Evolutionary conservation across 140 eudicot species (phyloP), one percentile per base, ranked within the genome.

Genomic region (Senecio squalidus): DNA sequence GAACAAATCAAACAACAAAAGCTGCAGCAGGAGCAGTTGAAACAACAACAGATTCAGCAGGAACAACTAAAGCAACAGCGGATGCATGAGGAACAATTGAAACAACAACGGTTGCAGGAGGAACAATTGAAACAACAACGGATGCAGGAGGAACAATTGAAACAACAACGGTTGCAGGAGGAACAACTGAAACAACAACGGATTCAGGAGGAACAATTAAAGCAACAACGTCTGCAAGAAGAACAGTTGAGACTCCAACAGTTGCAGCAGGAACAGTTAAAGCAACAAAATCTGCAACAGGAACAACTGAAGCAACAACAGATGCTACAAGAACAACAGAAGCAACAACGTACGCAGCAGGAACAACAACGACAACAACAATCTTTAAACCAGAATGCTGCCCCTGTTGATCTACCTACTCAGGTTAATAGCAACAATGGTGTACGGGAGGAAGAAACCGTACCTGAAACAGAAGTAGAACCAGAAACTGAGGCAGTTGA

Each of bases 321-420:
- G 10, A 9, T 36, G 43, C n/a, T n/a, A n/a, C 15, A 36, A 36
- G 43, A 36, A 36, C 43, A 36, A n/a, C 15, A 36, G 14, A 15
- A 36, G 14, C 43, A 36, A 36, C 43, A 36, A 10, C 43, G 43
- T 36, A n/a, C n/a, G n/a, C 43, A 9, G 43, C 43, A 36, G 8
- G 67, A 58, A 16, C 55, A 54, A 5, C 79, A 71, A 60, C 24
- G 58, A 21, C 64, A 55, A 25, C 71, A 58, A 50, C 60, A 63
- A 3, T 5, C 66, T 13, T 7, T 28, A 29, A 48, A 51, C 25
- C 69, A 49, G 21, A 73, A 59, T 23, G 64, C 64, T 29, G 17
- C 58, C 23, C 49, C 55, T 48, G 67, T 56, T 16, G 60, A 41
- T 30, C 55, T 4, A 28, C 70, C 66, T 16, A 47, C 14, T 45